Base-by-base conservation (phyloP, 1,284 basidiomycete genomes). In the Fomes fomentarius region DNA sequence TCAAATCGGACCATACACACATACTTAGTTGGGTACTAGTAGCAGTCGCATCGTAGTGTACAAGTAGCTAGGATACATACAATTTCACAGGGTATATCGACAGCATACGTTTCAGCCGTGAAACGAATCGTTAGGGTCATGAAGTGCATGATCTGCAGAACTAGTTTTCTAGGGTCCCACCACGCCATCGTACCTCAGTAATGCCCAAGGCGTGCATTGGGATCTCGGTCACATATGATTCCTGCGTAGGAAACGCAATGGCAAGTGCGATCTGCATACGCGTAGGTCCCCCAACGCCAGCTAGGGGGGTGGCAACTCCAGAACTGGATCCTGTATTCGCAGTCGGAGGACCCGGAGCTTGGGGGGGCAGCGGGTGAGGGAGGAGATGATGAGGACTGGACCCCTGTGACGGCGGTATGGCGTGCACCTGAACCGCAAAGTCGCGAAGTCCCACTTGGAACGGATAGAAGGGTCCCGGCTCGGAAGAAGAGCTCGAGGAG, bases 201-300 rank as follows among this genome's bases (percentile, higher is more conserved):
- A 59, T 40, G 6, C 57, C 60, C 1, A 62, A 40, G 1, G 50
- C 57, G 26, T 45, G 57, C 4, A 46, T 28, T 9, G 60, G 54
- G 8, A 60, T 48, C 12, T 48, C 42, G 4, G 26, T 19, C 9
- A 19, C 10, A 25, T 30, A 30, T 4, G 25, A 17, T 8, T 37
- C 41, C 39, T 55, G 58, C 7, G 43, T 21, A 11, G 67, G 67
- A 63, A 69, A 59, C 14, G 60, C 49, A 12, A 69, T 60, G 1
- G 63, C 58, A 12, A 67, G 49, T 10, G 59, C 57, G 10, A 69
- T 50, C 15, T 62, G 53, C 1, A 64, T 24, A 15, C 34, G 21
- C 3, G 50, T 12, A 21, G 46, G 37, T 30, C 46, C 21, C 25
- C 34, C 35, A 33, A 41, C 3, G 7, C 14, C 39, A 2, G 28